A percentile compares a stretch with the other conserved stretches of the same genome.
Evolutionary conservation across 192 early-diverging fungal species (phyloP).

Genomic region (Entomortierella chlamydospora): DNA sequence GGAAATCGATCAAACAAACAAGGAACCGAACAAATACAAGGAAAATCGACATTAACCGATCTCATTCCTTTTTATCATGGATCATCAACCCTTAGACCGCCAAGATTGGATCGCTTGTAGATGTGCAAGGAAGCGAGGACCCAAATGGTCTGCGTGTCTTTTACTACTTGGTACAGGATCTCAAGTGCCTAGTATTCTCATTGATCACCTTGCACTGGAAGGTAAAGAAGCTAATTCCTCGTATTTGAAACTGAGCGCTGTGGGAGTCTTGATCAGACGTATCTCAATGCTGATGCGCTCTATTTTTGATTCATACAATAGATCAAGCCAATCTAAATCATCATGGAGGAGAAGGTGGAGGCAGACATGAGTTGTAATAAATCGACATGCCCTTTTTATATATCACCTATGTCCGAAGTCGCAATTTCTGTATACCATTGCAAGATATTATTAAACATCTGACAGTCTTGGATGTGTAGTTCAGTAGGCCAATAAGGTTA

Average conservation of each 20-base stretch:
- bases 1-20: no score
- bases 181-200: constrained; percentile 96
- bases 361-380: background rate
- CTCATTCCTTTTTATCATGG: background rate
- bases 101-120: constrained; percentile 92
- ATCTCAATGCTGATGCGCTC: background rate
- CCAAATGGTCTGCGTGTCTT: constrained; percentile 94
- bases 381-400: no score
- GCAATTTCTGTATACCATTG: no score
- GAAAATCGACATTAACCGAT: no score
- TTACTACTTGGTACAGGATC: constrained; percentile 98
- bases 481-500: no score
- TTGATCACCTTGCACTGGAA: constrained; percentile 97
- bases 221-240: constrained; percentile 61
- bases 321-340: constrained; percentile 47
- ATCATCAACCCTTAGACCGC: constrained; percentile 69
- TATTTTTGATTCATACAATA: background rate
- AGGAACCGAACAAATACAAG: no score
- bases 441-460: no score
- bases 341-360: background rate
- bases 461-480: no score
- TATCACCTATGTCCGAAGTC: no score
- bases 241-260: no score
- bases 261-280: background rate
- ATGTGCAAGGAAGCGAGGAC: constrained; percentile 90